Conservation (phyloP, 495 filamentous ascomycete genomes). For the Xylaria longipes region DNA sequence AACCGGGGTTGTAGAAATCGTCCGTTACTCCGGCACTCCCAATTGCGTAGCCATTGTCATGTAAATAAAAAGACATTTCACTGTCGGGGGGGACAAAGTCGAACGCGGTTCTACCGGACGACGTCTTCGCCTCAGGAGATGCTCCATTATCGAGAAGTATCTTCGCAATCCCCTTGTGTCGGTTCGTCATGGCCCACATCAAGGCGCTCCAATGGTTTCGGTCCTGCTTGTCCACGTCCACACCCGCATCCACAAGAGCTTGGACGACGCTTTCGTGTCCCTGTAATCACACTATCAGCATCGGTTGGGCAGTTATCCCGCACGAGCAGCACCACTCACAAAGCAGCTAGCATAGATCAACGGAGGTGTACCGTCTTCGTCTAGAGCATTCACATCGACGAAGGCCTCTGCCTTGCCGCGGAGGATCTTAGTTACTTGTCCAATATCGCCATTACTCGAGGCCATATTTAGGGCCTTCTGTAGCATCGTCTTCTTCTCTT, state of each 20-base stretch:
- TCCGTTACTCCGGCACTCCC: conserved; percentile 85
- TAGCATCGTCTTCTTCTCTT: conserved; percentile 78
- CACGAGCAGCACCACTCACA: conserved; percentile 61
- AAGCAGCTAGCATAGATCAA: conserved; percentile 99
- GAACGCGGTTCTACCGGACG: conserved; percentile 91
- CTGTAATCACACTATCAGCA: conserved; percentile 48
- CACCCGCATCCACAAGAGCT: conserved; percentile 82
- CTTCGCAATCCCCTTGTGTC: conserved; percentile 95
- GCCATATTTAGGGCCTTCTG: conserved; percentile 94
- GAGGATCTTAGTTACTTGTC: conserved; percentile 77
- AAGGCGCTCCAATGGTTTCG: conserved; percentile 95
- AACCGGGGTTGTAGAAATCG: conserved; percentile 94
- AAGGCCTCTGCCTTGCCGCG: conserved; percentile 75
- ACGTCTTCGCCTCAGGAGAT: conserved; percentile 93
- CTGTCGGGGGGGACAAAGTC: conserved; percentile 95
- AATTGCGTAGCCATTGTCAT: conserved; percentile 91
- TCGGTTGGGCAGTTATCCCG: neutral
- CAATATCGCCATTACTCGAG: conserved; percentile 92
- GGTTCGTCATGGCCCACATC: conserved; percentile 99
- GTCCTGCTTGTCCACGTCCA: conserved; percentile 93
- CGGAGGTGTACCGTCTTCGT: conserved; percentile 93
- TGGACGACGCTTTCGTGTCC: conserved; percentile 91
- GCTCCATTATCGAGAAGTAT: conserved; percentile 90
- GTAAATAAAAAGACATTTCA: conserved; percentile 93
- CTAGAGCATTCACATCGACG: conserved; percentile 87